phyloP scores from a whole-genome alignment of 768 basidiomycete species.

The Arthromyces matolae region DNA sequence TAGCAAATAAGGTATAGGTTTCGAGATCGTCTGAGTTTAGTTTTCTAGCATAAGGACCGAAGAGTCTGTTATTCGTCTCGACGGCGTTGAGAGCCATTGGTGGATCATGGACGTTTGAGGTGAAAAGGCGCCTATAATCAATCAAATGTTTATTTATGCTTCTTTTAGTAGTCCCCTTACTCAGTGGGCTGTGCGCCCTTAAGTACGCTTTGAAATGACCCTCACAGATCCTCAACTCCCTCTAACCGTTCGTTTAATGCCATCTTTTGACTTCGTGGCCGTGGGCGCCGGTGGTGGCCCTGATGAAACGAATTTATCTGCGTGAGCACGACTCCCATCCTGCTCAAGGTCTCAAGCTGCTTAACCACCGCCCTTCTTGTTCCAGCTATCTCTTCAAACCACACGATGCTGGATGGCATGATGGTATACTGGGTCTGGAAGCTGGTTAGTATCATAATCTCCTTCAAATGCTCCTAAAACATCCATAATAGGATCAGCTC shows the following conservation, averaged over 20 bases:
- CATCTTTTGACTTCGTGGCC: constrained; percentile 69
- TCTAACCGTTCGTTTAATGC: constrained; percentile 23
- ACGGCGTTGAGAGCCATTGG: constrained; percentile 14
- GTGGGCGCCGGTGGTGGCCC: constrained; percentile 88
- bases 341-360: constrained; percentile 15
- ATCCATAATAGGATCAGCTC: constrained; percentile 64
- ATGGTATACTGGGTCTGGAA: constrained; percentile 82
- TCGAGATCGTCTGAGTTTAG: constrained; percentile 26
- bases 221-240: constrained; percentile 11
- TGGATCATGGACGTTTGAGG: constrained; percentile 4
- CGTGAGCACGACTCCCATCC: constrained; percentile 44
- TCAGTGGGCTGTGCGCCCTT: constrained; percentile 13
- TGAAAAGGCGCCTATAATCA: neutral
- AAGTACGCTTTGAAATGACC: constrained; percentile 11
- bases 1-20: constrained; percentile 23
- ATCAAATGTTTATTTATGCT: constrained; percentile 2
- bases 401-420: constrained; percentile 59
- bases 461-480: neutral
- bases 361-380: constrained; percentile 12
- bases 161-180: neutral
- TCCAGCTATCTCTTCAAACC: constrained; percentile 87
- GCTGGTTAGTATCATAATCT: constrained; percentile 56
- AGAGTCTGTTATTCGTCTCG: constrained; percentile 35
- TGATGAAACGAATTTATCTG: constrained; percentile 83
- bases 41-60: constrained; percentile 30